Evolutionary conservation across 495 filamentous ascomycete species (phyloP).

Genomic region (Filosporella fistucella): DNA sequence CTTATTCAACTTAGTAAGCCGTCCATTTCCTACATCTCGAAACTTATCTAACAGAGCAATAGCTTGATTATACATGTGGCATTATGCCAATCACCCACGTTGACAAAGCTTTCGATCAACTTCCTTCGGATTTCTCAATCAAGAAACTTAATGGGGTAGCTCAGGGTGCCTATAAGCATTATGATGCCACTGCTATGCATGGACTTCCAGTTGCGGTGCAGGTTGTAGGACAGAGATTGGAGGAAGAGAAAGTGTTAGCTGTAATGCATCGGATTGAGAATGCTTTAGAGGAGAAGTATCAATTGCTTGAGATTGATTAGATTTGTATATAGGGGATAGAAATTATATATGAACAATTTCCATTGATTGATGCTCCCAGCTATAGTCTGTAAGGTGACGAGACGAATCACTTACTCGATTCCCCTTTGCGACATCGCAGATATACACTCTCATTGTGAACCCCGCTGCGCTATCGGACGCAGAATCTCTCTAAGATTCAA

Average conservation of each 20-base stretch:
- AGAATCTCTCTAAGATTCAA: too few species aligned
- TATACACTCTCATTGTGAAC: not conserved
- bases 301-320: conserved; percentile 16
- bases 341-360: too few species aligned
- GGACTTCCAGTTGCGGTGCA: conserved; percentile 86
- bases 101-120: conserved; percentile 59
- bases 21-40: conserved; percentile 28
- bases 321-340: too few species aligned
- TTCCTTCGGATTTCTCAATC: conserved; percentile 52
- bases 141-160: conserved; percentile 73
- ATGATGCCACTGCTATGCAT: conserved; percentile 78
- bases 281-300: conserved; percentile 6
- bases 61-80: conserved; percentile 80
- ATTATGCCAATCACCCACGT: conserved; percentile 87
- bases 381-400: too few species aligned
- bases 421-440: not conserved
- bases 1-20: conserved; percentile 72
- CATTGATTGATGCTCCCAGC: too few species aligned
- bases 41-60: conserved; percentile 24
- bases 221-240: conserved; percentile 74
- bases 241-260: conserved; percentile 90
- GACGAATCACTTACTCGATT: too few species aligned
- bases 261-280: conserved; percentile 77
- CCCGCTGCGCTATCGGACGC: too few species aligned
- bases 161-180: conserved; percentile 79